Percentiles rank a stretch among this genome's conserved stretches.
Conservation (phyloP, 352 stramenopile species). For the Pythium monospermum region DNA sequence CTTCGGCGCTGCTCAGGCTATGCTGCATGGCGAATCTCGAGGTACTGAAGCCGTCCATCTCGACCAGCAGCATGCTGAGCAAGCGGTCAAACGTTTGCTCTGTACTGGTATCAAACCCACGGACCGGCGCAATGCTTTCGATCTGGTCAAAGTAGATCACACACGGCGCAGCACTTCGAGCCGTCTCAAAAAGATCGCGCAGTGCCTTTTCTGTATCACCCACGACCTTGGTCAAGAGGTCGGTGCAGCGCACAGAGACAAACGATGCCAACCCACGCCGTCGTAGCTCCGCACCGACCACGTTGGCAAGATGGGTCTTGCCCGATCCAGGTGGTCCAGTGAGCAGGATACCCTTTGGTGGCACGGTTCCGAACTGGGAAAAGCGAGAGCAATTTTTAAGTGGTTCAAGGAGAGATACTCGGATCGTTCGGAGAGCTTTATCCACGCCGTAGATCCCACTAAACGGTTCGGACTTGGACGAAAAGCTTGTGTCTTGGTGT, state of each 20-base stretch:
- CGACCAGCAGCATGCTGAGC: slow-evolving; percentile 86
- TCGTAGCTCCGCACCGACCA: slow-evolving; percentile 54
- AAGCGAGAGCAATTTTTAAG: slow-evolving; percentile 95
- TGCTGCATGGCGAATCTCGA: slow-evolving; percentile 29
- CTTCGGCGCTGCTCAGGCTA: slow-evolving; percentile 33
- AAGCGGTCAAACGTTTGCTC: slow-evolving; percentile 92
- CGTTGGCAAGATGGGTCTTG: slow-evolving; percentile 95
- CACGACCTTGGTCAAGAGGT: slow-evolving; percentile 89
- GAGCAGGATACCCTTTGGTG: slow-evolving; percentile 97
- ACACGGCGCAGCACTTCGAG: slow-evolving; percentile 81
- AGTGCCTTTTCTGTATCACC: slow-evolving; percentile 88
- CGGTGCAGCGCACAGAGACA: slow-evolving; percentile 83
- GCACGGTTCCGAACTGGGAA: slow-evolving; percentile 95
- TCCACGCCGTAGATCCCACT: slow-evolving; percentile 95
- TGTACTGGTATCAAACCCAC: slow-evolving; percentile 88
- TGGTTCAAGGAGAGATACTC: slow-evolving; percentile 96
- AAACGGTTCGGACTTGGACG: slow-evolving; percentile 22
- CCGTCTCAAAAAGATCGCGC: slow-evolving; percentile 82
- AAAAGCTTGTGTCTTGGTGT: slow-evolving; percentile 17
- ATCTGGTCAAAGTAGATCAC: slow-evolving; percentile 93
- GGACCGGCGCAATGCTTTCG: slow-evolving; percentile 80
- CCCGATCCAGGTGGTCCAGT: slow-evolving; percentile 97
- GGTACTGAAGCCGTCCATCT: slow-evolving; percentile 88
- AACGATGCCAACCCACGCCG: slow-evolving; percentile 71
- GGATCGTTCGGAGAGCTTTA: slow-evolving; percentile 94